Base-by-base conservation (phyloP, 805 yeast species). In the Torulaspora indica region DNA sequence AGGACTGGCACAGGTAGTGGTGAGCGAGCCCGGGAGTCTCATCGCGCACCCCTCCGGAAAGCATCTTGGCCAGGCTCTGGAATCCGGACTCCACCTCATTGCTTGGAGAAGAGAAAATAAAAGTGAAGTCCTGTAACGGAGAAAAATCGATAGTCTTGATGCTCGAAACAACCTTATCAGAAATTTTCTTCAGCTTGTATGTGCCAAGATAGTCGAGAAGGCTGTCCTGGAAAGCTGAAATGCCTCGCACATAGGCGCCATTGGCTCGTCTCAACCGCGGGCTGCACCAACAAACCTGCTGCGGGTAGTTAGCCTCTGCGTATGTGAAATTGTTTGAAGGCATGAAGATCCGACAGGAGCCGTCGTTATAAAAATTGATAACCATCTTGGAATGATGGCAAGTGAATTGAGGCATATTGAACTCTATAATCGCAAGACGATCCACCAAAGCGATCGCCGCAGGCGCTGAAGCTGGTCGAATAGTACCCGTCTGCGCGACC, bases 311-410 rank as follows among this genome's bases (percentile, higher is more conserved):
- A 40, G 78, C 73, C 58, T 83, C 90, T 0, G 72, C 56, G 28
- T 60, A 59, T 0, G 81, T 78, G 42, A 81, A 57, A 58, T 83
- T 83, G 58, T 76, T 73, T 1, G 87, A 77, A 59, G 81, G 76
- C 18, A 82, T 64, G 17, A 76, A 77, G 0, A 83, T 59, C 54
- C 76, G 79, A 25, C 73, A 60, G 0, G 72, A 61, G 13, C 64
- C 66, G 48, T 76, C 76, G 2, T 57, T 57, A 53, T 69, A 79
- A 45, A 74, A 65, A 54, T 82, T 82, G 10, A 83, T 64, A 71
- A 82, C 78, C 74, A 82, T 64, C 56, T 83, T 83, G 1, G 86
- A 73, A 58, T 83, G 91, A 58, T 83, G 89, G 3, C 74, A 68
- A 0, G 76, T 63, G 53, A 49, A 75, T 14, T 64, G 70, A 5